Base-by-base conservation (phyloP, 2,329 filamentous ascomycete species). In the Colletotrichum karsti region DNA sequence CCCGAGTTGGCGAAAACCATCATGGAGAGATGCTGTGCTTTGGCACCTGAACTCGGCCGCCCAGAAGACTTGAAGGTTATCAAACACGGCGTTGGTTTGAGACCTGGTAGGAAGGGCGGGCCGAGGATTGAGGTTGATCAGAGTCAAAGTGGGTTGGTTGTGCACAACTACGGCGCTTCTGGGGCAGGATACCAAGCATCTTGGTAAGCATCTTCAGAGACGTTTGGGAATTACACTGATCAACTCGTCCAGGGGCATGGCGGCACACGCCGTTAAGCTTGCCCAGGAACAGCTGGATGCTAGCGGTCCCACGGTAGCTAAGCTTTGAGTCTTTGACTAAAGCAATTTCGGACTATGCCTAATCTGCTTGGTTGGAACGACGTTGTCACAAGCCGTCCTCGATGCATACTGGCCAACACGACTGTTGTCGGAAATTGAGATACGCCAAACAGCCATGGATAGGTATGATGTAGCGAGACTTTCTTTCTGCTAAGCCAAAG, bases 31-130 rank as follows among this genome's bases (percentile, higher is more conserved):
- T 79, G 77, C 65, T 79, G 77, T 65, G 74, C 72, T 7, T 62
- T 80, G 41, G 74, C 72, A 3, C 78, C 78, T 0, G 77, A 79
- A 60, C 66, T 79, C 2, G 78, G 78, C 55, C 50, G 74, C 77
- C 5, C 59, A 2, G 76, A 78, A 46, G 76, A 77, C 50, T 59
- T 80, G 4, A 78, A 74, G 57, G 65, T 80, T 7, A 72, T 80
- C 22, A 73, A 72, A 24, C 74, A 79, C 57, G 76, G 73, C 2
- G 77, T 80, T 22, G 78, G 78, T 3, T 66, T 80, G 41, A 71
- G 78, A 55, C 78, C 74, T 4, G 67, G 65, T 10, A 59, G 75
- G 4, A 71, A 72, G 24, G 71, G 74, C 9, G 78, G 78, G 7
- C 70, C 77, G n/a, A 72, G 78, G 30, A 63, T 79, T 7, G 77